These are phyloP conservation scores for Eutypa lata DNA, from an alignment of 2,329 filamentous ascomycete species.

Conservation along the genomic window DNA sequence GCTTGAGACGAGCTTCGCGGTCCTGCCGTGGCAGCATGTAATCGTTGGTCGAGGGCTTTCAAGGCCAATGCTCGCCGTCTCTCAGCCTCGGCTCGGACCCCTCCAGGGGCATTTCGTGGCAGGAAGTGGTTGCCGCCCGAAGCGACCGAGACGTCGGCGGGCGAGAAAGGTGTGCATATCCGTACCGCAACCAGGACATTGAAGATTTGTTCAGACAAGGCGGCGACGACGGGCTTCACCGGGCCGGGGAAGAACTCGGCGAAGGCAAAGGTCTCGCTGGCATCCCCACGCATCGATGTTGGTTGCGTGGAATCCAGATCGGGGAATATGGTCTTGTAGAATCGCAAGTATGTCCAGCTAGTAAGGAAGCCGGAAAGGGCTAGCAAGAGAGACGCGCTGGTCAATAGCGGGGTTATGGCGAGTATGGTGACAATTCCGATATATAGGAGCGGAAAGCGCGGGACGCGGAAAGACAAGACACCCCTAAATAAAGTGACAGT, in stretches of 20 bases:
- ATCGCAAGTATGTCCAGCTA: conserved; percentile 94
- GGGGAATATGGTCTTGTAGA: conserved; percentile 77
- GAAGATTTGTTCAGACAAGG: conserved; percentile 74
- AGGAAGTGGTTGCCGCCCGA: conserved; percentile 65
- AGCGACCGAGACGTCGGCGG: conserved; percentile 72
- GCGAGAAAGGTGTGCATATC: conserved; percentile 82
- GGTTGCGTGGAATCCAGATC: conserved; percentile 63
- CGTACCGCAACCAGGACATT: conserved; percentile 69
- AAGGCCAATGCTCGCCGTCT: conserved; percentile 83
- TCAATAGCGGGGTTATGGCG: conserved; percentile 53
- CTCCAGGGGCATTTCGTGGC: conserved; percentile 57
- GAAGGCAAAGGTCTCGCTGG: conserved; percentile 94
- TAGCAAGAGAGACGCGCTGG: conserved; percentile 75
- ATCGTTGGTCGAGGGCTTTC: conserved; percentile 85
- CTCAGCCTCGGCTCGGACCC: conserved; percentile 87
- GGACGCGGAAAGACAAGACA: conserved; percentile 82
- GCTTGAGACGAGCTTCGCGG: conserved; percentile 35
- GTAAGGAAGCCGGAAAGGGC: conserved; percentile 78
- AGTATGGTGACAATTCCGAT: conserved; percentile 69
- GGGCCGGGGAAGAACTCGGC: conserved; percentile 91
- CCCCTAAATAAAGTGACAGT: conserved; percentile 92
- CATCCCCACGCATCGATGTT: conserved; percentile 74
- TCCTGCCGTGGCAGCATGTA: conserved; percentile 72
- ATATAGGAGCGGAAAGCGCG: conserved; percentile 67
- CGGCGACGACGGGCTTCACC: conserved; percentile 72